Evolutionary conservation across 1,284 basidiomycete species (phyloP).

Genomic region (Moesziomyces parantarcticus): DNA sequence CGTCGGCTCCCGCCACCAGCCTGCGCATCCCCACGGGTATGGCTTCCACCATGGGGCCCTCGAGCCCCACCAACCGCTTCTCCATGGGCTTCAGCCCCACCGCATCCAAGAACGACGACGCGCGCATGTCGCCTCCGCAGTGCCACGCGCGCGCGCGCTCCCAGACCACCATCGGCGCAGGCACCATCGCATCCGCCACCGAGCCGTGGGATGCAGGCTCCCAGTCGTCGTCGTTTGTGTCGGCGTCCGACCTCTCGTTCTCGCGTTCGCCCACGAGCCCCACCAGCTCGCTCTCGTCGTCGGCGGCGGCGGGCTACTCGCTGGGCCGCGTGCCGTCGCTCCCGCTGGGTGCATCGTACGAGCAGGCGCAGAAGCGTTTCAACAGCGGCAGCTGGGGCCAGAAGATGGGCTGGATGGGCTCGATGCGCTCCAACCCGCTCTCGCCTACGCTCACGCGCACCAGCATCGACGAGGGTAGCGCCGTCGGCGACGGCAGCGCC

Average conservation of each 20-base stretch:
- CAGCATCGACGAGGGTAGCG: conserved; percentile 40
- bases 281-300: conserved; percentile 32
- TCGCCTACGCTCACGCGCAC: conserved; percentile 32
- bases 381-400: conserved; percentile 53
- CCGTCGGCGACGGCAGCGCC: conserved; percentile 10
- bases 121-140: conserved; percentile 29
- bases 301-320: conserved; percentile 23
- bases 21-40: conserved; percentile 36
- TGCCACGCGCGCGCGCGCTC: conserved; percentile 41
- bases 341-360: conserved; percentile 45
- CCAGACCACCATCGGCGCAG: conserved; percentile 38
- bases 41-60: conserved; percentile 29
- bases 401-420: conserved; percentile 48
- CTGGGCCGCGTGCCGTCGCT: conserved; percentile 51
- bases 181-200: conserved; percentile 13
- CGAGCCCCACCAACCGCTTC: conserved; percentile 37
- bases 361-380: conserved; percentile 55
- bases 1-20: conserved; percentile 21
- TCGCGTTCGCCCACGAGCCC: conserved; percentile 38
- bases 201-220: conserved; percentile 33
- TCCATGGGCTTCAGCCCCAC: conserved; percentile 30
- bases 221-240: conserved; percentile 41
- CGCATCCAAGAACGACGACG: conserved; percentile 18
- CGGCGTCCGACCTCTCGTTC: conserved; percentile 36
- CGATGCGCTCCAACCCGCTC: conserved; percentile 38